Evolutionary conservation across 306 rosid genomes (phyloP).

Genomic region (Alnus glutinosa): DNA sequence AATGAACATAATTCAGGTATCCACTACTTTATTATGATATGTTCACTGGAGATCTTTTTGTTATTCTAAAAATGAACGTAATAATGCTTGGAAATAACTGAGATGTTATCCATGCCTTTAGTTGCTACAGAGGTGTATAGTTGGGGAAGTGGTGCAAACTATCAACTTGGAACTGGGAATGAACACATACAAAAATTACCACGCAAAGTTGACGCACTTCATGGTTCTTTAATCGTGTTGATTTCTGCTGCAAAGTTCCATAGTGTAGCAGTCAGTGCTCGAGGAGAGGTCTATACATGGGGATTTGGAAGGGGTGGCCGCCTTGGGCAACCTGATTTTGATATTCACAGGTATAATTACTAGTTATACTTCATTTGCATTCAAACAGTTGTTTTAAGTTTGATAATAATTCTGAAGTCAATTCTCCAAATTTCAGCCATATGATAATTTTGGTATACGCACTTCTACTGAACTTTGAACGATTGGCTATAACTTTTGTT

Average conservation of each 20-base stretch:
- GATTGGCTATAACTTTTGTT: neutral
- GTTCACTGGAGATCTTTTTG: slow-evolving; percentile 21
- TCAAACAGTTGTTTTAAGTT: neutral
- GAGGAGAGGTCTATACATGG: slow-evolving; percentile 90
- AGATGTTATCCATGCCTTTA: slow-evolving; percentile 36
- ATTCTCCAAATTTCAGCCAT: neutral
- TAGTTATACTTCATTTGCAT: neutral
- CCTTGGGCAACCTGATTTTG: slow-evolving; percentile 96
- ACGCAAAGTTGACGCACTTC: slow-evolving; percentile 86
- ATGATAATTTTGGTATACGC: neutral
- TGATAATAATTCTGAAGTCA: neutral
- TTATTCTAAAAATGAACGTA: slow-evolving; percentile 18
- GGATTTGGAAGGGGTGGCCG: slow-evolving; percentile 99
- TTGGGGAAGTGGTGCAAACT: slow-evolving; percentile 97
- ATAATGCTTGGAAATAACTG: slow-evolving; percentile 23
- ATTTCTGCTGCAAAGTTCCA: slow-evolving; percentile 93
- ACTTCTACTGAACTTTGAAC: neutral
- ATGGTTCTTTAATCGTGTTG: slow-evolving; percentile 61
- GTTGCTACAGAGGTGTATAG: slow-evolving; percentile 86
- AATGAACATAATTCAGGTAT: slow-evolving; percentile 63
- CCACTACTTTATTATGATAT: slow-evolving; percentile 28
- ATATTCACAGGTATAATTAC: slow-evolving; percentile 79
- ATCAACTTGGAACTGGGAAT: slow-evolving; percentile 99
- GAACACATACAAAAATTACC: slow-evolving; percentile 88
- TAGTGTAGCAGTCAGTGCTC: slow-evolving; percentile 80